Evolutionary conservation across 1,284 basidiomycete species (phyloP).

Genomic region (Moniliella sp.): DNA sequence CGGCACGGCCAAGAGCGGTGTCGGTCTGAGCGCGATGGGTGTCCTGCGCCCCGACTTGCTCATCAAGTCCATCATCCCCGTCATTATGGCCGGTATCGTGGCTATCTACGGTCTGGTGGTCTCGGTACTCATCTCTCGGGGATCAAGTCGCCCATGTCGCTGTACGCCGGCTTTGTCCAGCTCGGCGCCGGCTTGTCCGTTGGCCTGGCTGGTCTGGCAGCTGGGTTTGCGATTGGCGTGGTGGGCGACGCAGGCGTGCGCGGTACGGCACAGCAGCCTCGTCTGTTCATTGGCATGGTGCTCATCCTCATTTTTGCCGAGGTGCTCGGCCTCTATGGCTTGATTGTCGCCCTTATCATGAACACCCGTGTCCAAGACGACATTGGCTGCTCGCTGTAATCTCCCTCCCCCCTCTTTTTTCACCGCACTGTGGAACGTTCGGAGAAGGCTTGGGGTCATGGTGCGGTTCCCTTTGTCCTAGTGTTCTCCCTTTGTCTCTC

Average conservation of each 20-base stretch:
- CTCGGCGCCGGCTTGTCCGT: conserved; percentile 79
- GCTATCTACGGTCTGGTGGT: conserved; percentile 47
- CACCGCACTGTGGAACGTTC: too few relatives aligned
- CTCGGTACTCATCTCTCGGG: conserved; percentile 37
- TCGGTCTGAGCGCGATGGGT: conserved; percentile 87
- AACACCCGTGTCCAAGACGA: conserved; percentile 39
- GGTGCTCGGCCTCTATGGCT: conserved; percentile 64
- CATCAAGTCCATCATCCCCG: conserved; percentile 93
- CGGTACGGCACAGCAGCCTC: conserved; percentile 48
- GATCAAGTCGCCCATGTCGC: conserved; percentile 39
- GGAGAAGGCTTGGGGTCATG: too few relatives aligned
- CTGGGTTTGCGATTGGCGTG: conserved; percentile 87
- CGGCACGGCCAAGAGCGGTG: conserved; percentile 86
- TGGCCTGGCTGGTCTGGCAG: conserved; percentile 73
- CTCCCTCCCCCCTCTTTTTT: too few relatives aligned
- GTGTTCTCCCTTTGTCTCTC: too few relatives aligned
- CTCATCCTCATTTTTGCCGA: conserved; percentile 66
- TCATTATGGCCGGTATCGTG: conserved; percentile 98
- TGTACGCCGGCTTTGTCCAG: conserved; percentile 71
- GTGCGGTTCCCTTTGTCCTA: too few relatives aligned
- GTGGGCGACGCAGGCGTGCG: conserved; percentile 61
- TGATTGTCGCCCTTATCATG: conserved; percentile 75
- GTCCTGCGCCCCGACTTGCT: conserved; percentile 86
- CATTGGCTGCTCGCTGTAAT: too few relatives aligned
- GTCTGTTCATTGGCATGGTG: conserved; percentile 70